Conservation (phyloP, 2,329 filamentous ascomycete genomes). For the Camptophora hylomeconis region DNA sequence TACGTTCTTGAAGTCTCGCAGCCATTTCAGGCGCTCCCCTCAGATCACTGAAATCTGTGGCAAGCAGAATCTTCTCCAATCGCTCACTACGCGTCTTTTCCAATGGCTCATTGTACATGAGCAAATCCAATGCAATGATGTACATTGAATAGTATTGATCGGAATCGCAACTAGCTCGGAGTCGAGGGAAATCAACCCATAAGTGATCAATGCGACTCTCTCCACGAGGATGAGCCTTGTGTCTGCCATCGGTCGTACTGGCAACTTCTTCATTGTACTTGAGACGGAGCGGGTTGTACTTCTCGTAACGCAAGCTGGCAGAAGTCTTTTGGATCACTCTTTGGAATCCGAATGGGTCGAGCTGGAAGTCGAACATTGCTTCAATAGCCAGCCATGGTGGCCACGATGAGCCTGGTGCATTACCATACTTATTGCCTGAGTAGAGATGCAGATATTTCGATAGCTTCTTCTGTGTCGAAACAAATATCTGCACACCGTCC, state of each 20-base stretch:
- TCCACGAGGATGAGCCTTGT: slow-evolving; percentile 32
- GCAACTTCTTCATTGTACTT: slow-evolving; percentile 93
- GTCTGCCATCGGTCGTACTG: slow-evolving; percentile 31
- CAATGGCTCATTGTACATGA: slow-evolving; percentile 89
- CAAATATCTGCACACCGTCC: slow-evolving; percentile 97
- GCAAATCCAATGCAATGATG: slow-evolving; percentile 87
- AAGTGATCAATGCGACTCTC: slow-evolving; percentile 89
- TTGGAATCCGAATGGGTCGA: slow-evolving; percentile 94
- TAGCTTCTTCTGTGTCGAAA: slow-evolving; percentile 87
- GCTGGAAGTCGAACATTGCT: slow-evolving; percentile 92
- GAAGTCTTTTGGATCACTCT: slow-evolving; percentile 95
- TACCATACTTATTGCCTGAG: slow-evolving; percentile 84
- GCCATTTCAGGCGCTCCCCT: slow-evolving; percentile 90
- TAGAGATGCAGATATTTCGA: slow-evolving; percentile 82
- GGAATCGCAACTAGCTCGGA: slow-evolving; percentile 91
- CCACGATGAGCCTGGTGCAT: slow-evolving; percentile 74
- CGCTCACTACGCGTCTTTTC: slow-evolving; percentile 96
- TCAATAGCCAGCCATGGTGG: slow-evolving; percentile 97
- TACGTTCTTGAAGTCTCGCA: slow-evolving; percentile 76
- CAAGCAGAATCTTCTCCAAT: slow-evolving; percentile 96
- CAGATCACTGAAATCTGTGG: slow-evolving; percentile 95
- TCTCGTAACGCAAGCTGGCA: slow-evolving; percentile 86
- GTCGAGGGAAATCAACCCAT: slow-evolving; percentile 90
- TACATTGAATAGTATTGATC: slow-evolving; percentile 97
- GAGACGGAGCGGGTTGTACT: slow-evolving; percentile 90